These are phyloP conservation scores for Tetrapyrgos nigripes DNA, from an alignment of 1,284 basidiomycete genomes.

Conservation along the genomic window DNA sequence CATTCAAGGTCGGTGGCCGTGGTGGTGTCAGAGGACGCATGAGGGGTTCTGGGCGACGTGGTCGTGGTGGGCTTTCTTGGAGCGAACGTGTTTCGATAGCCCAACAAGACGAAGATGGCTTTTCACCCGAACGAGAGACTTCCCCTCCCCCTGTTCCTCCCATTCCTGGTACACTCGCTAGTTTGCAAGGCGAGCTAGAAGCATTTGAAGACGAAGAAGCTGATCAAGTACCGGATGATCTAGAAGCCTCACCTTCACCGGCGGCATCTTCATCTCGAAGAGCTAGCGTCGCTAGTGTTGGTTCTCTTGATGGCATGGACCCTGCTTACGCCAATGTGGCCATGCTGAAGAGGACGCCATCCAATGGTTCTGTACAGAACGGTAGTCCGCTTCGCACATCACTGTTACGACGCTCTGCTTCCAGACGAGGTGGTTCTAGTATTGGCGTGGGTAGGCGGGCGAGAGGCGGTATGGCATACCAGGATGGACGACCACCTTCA, in stretches of 20 bases:
- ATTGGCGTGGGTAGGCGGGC: conserved; percentile 50
- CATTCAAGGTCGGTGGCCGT: conserved; percentile 44
- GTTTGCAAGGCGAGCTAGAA: conserved; percentile 36
- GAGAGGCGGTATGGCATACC: conserved; percentile 69
- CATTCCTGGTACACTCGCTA: conserved; percentile 53
- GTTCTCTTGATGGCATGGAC: conserved; percentile 85
- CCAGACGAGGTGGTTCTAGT: conserved; percentile 42
- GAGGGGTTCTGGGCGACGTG: conserved; percentile 41
- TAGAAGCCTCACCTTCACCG: conserved; percentile 23
- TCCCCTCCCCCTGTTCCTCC: conserved; percentile 58
- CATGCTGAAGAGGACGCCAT: conserved; percentile 65
- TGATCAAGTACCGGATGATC: conserved; percentile 29
- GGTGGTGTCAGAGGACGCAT: conserved; percentile 51
- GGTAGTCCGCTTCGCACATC: conserved; percentile 63
- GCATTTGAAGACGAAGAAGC: conserved; percentile 37
- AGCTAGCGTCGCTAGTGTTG: conserved; percentile 24
- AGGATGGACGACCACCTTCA: conserved; percentile 69
- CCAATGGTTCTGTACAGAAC: conserved; percentile 53
- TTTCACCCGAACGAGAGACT: conserved; percentile 39
- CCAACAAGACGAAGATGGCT: conserved; percentile 56
- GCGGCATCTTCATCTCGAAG: conserved; percentile 1
- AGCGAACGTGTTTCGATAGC: conserved; percentile 68
- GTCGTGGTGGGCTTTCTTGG: conserved; percentile 57
- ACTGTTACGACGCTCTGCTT: conserved; percentile 52
- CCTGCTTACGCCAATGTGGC: conserved; percentile 72